Percentiles rank a stretch among this genome's conserved stretches.
phyloP scores from a whole-genome alignment of 2,329 filamentous ascomycete species.

The Pseudogymnoascus sp. region DNA sequence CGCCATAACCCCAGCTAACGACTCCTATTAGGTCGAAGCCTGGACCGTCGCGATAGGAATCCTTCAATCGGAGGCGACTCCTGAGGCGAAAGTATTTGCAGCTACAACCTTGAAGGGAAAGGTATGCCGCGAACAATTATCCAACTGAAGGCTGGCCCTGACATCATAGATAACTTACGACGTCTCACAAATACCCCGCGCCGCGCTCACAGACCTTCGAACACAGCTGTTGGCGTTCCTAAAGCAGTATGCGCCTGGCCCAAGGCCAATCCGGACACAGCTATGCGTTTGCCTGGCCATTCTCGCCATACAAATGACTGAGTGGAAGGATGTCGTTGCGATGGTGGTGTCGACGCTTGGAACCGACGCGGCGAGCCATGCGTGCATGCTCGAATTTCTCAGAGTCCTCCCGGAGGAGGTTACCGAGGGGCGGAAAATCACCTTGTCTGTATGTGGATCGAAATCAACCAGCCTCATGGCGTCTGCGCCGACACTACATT shows the following conservation, averaged over 20 bases:
- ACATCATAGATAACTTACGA: conserved; percentile 82
- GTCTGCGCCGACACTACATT: conserved; percentile 27
- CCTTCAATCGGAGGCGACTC: conserved; percentile 70
- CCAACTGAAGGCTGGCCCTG: conserved; percentile 1
- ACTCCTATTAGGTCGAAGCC: conserved; percentile 61
- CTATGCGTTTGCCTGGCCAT: conserved; percentile 92
- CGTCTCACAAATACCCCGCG: conserved; percentile 74
- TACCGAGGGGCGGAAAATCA: conserved; percentile 98
- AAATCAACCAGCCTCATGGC: conserved; percentile 39
- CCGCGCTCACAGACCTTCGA: conserved; percentile 67
- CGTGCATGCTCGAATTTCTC: conserved; percentile 90
- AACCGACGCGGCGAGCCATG: conserved; percentile 66
- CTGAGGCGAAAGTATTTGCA: conserved; percentile 87
- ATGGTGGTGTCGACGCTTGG: conserved; percentile 73
- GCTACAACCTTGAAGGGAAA: conserved; percentile 97
- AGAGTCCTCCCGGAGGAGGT: conserved; percentile 97
- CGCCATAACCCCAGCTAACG: conserved; percentile 12
- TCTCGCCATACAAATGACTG: conserved; percentile 89
- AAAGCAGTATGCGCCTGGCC: conserved; percentile 71
- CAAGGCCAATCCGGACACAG: conserved; percentile 79
- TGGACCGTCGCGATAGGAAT: conserved; percentile 86
- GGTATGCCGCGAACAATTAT: conserved; percentile 43
- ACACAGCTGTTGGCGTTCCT: conserved; percentile 77
- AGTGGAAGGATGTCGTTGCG: conserved; percentile 87
- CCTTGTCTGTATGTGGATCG: conserved; percentile 88